Evolutionary conservation across 2,329 filamentous ascomycete genomes (phyloP).

Genomic region (Fusarium pseudocircinatum): DNA sequence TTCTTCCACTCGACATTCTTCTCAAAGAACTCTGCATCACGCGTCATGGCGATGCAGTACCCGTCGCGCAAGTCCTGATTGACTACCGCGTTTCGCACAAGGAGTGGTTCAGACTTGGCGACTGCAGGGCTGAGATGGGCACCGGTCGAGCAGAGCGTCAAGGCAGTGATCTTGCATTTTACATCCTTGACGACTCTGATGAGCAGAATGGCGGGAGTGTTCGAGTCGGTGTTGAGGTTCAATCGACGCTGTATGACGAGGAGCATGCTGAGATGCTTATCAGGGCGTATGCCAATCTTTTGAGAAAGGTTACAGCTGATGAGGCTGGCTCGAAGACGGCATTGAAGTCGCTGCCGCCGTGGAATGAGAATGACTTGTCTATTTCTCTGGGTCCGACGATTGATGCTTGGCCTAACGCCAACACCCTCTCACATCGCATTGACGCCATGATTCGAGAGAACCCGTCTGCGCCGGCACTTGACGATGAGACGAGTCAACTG

Average conservation of each 20-base stretch:
- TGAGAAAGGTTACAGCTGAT: background rate
- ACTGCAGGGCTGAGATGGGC: slow-evolving; percentile 1
- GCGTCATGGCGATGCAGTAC: background rate
- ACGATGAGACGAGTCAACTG: background rate
- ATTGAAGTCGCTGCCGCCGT: background rate
- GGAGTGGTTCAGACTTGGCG: slow-evolving; percentile 4
- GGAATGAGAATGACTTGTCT: background rate
- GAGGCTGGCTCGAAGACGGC: background rate
- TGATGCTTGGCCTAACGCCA: background rate
- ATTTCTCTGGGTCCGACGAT: background rate
- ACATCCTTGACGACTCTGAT: background rate
- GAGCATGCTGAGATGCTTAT: slow-evolving; percentile 4
- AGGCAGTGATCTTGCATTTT: background rate
- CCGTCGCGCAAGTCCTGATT: background rate
- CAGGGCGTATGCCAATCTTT: background rate
- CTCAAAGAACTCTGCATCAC: slow-evolving; percentile 4
- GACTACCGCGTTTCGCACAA: slow-evolving; percentile 5
- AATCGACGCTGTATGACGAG: background rate
- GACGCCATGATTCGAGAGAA: background rate
- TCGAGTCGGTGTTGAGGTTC: background rate
- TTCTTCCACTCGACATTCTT: background rate
- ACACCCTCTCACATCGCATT: background rate
- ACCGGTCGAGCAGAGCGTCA: background rate
- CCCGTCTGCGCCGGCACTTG: background rate
- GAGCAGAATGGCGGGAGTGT: background rate